Evolutionary conservation across 1,284 basidiomycete genomes (phyloP).

Genomic region (Sphagnurus paluster): DNA sequence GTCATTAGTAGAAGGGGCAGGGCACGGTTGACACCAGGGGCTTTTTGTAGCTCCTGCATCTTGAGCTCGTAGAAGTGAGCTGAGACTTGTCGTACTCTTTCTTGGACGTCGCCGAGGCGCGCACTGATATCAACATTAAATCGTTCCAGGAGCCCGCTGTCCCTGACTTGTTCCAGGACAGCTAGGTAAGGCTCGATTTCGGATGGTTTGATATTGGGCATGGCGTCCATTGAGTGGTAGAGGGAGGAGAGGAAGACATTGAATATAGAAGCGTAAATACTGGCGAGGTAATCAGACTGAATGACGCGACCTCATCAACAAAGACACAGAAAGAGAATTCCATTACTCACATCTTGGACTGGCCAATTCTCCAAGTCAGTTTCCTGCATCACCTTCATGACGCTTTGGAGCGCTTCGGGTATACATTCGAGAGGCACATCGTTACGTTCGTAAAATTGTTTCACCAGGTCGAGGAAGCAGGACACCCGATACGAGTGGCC

Average conservation of each 20-base stretch:
- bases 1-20: slow-evolving; percentile 81
- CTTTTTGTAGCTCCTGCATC: slow-evolving; percentile 64
- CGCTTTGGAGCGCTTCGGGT: slow-evolving; percentile 80
- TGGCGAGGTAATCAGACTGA: slow-evolving; percentile 65
- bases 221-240: slow-evolving; percentile 81
- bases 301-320: slow-evolving; percentile 8
- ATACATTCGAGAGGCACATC: slow-evolving; percentile 95
- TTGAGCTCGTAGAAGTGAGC: slow-evolving; percentile 72
- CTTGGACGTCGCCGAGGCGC: slow-evolving; percentile 69
- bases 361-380: slow-evolving; percentile 79
- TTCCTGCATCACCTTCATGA: slow-evolving; percentile 72
- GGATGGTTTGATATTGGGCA: slow-evolving; percentile 70
- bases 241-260: slow-evolving; percentile 84
- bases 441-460: slow-evolving; percentile 85
- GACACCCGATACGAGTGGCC: slow-evolving; percentile 76
- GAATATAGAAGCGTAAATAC: slow-evolving; percentile 74
- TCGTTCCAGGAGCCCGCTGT: slow-evolving; percentile 65
- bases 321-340: slow-evolving; percentile 1
- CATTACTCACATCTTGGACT: slow-evolving; percentile 67
- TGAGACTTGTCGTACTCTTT: slow-evolving; percentile 68
- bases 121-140: slow-evolving; percentile 67
- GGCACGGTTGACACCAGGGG: slow-evolving; percentile 76
- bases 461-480: slow-evolving; percentile 87
- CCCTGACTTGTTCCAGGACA: slow-evolving; percentile 72
- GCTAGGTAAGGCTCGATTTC: slow-evolving; percentile 65